Evolutionary conservation across 2,329 filamentous ascomycete species (phyloP), one percentile per base, ranked within the genome.

Genomic region (Sarocladium kiliense): DNA sequence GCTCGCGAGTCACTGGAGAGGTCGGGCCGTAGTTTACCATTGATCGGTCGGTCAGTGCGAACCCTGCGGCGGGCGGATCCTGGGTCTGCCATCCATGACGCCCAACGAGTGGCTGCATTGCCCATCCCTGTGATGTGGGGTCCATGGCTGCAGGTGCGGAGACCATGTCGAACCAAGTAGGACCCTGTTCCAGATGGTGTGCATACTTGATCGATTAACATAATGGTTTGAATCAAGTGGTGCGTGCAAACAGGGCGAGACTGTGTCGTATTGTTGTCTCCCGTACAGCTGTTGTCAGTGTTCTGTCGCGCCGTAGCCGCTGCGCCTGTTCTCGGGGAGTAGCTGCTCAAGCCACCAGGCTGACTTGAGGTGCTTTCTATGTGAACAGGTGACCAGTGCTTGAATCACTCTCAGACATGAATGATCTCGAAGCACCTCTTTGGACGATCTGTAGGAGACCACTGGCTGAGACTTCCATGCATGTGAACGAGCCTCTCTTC

Each of bases 111-210:
- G 27, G 47, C 47, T 51, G 47, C 47, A 51, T 36, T 16, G 10
- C 19, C 30, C n/a, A 51, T 51, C 47, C 47, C 30, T 51, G 47
- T 19, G n/a, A 6, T 7, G 47, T 51, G 47, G 47, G 36, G 27
- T 34, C 5, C 27, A 16, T 30, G 18, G 27, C 47, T 51, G 47
- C 47, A 51, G 26, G 27, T 34, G 47, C 47, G 47, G 47, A 51
- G 47, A 21, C 47, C 47, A 32, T 34, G 27, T 51, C 27, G 47
- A 51, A 51, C 47, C 27, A 34, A 23, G 7, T 36, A 19, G 36
- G 47, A 51, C 47, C 47, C 47, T 51, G 47, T 51, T 51, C 47
- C 30, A 51, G 47, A 51, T 51, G 47, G 47, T 51, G 30, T 51
- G 47, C 47, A 51, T 51, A 36, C 47, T 51, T 51, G 47, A 51